A percentile compares a stretch with the other conserved stretches of the same genome.
phyloP scores from a whole-genome alignment of 1,284 basidiomycete species.

The Trichosporon sp. region DNA sequence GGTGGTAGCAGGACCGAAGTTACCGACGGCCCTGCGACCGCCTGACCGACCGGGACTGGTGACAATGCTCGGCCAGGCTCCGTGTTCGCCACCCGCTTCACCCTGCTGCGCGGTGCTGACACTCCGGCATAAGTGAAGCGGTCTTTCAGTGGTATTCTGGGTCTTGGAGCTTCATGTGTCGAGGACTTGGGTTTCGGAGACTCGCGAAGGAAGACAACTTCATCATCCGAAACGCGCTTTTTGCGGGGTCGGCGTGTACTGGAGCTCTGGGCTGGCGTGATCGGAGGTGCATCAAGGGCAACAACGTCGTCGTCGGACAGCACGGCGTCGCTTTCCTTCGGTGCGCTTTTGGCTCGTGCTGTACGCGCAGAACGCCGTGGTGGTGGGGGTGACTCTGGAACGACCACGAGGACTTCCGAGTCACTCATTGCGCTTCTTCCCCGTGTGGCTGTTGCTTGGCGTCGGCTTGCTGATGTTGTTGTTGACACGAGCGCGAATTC shows the following conservation, averaged over 20 bases:
- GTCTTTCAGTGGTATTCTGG: neutral
- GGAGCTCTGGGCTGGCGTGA: neutral
- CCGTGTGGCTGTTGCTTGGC: neutral
- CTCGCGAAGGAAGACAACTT: conserved; percentile 17
- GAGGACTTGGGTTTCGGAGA: neutral
- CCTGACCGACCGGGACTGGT: neutral
- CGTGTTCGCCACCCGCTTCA: conserved; percentile 17
- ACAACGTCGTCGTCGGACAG: neutral
- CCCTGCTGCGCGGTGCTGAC: conserved; percentile 19
- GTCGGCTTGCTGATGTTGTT: neutral
- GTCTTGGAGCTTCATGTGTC: neutral
- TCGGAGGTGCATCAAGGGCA: neutral
- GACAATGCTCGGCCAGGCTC: neutral
- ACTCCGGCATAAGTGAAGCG: conserved; percentile 14
- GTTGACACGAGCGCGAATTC: neutral
- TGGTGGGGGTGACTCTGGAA: neutral
- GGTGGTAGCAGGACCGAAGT: neutral
- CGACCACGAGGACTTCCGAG: neutral
- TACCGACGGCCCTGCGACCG: neutral
- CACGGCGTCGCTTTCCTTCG: too few relatives aligned
- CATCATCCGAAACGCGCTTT: conserved; percentile 7
- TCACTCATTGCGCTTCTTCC: neutral
- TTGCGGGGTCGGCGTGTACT: neutral
- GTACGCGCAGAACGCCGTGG: neutral
- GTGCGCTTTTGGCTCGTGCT: neutral